Base-by-base conservation (phyloP, 352 stramenopile species). In the Pythium dissimile region DNA sequence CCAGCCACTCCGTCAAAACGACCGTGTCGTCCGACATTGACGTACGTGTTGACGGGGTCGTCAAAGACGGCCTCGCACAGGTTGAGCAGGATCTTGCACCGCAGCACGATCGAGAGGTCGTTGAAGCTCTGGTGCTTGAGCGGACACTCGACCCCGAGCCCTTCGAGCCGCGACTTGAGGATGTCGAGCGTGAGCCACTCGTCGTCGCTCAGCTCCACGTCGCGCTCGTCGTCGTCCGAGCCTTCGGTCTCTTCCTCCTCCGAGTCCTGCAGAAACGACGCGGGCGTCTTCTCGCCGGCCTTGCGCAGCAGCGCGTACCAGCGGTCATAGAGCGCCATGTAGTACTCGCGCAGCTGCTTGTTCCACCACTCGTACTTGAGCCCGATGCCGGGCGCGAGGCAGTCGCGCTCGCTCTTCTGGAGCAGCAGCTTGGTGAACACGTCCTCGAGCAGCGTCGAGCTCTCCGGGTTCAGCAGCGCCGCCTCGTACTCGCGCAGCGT, bases 291-390 rank as follows among this genome's bases (percentile, higher is more conserved):
- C 50, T 89, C 82, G 18, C 80, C 77, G 1, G 84, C 80, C 49
- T 89, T 90, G 16, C 77, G 77, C 51, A 92, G 61, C 54, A 92
- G 66, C 34, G 77, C 72, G 56, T 89, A 89, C 82, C 77, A 89
- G 47, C 89, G 88, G 57, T 88, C 71, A 67, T 94, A 94, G 67
- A 89, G 69, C 37, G 73, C 72, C 54, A 86, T 72, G 67, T 92
- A 94, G 68, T 92, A 89, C 55, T 88, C 75, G 9, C 78, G 76
- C 55, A 94, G 66, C 53, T 92, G 84, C 59, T 92, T 90, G 72
- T 88, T 91, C 84, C 84, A 94, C 82, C 82, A 92, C 63, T 91
- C 80, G 59, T 94, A 94, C 70, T 89, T 87, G 41, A 94, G 80
- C 2, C 83, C 82, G 28, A 92, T 80, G 16, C 84, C 84, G 32